Base-by-base conservation (phyloP, 106 monocot species). In the Apostasia shenzhenica region DNA sequence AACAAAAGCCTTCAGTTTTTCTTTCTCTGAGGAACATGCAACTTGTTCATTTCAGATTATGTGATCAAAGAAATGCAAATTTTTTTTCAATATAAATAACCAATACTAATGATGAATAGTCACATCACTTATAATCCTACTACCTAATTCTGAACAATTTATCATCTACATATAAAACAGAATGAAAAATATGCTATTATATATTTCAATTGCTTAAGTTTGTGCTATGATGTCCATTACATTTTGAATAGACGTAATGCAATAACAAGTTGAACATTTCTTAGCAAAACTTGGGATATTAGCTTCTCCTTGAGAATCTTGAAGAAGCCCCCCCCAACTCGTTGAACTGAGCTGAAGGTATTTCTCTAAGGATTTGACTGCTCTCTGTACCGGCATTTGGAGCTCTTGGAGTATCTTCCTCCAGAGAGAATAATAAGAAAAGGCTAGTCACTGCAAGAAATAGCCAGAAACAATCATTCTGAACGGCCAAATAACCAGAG, bases 291-390 rank as follows among this genome's bases (percentile, higher is more conserved):
- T 92, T 70, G 73, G 62, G 54, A 84, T 72, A 54, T 9, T 74
- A 49, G 63, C 55, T 70, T 79, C 91, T 56, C 72, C 66, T 47
- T 67, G 46, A 45, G 80, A 26, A 61, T 74, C 77, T 73, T 79
- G 80, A 47, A 85, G 60, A 65, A 72, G 12, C n/a, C 41, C 60
- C 79, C 46, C 70, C 83, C 70, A 44, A 72, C 58, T 91, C 86
- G 44, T 85, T 91, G 38, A 80, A 63, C 67, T 63, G 83, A 5
- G 84, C 86, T 39, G 91, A 87, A 63, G 84, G 84, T 61, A 99
- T 81, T 79, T 99, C 97, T 80, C 60, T 79, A 50, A 99, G 71
- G 45, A 90, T 75, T 55, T 71, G 59, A 46, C 54, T 72, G n/a
- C 43, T 83, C 44, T 78, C 81, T 10, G 69, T 54, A n/a, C 70